Percentiles rank a stretch among this genome's conserved stretches.
Evolutionary conservation across 345 rosid genomes (phyloP).

Genomic region (Moricandia moricandioides): DNA sequence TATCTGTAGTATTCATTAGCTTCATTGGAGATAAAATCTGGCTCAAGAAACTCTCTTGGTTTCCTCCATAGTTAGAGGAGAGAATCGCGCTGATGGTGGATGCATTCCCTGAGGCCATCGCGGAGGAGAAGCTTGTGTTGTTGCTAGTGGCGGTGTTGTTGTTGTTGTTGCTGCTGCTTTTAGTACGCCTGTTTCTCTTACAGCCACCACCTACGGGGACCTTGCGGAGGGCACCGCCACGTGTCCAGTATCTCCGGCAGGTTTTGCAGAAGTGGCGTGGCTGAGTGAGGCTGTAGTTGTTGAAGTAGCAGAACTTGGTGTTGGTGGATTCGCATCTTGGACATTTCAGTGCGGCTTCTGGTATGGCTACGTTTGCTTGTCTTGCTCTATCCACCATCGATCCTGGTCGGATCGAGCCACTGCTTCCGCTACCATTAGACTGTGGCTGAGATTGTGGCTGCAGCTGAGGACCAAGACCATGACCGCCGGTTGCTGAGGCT

Average conservation of each 20-base stretch:
- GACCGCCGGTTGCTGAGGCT: slow-evolving; percentile 40
- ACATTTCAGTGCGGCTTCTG: slow-evolving; percentile 74
- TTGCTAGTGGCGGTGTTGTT: slow-evolving; percentile 31
- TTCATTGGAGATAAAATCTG: slow-evolving; percentile 45
- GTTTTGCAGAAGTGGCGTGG: slow-evolving; percentile 99
- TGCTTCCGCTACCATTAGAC: slow-evolving; percentile 44
- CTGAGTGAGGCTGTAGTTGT: slow-evolving; percentile 94
- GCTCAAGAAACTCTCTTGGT: slow-evolving; percentile 45
- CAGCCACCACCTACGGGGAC: slow-evolving; percentile 97
- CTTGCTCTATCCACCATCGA: slow-evolving; percentile 96
- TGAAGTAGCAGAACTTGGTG: slow-evolving; percentile 95
- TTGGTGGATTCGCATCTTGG: slow-evolving; percentile 94
- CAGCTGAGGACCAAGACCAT: slow-evolving; percentile 48
- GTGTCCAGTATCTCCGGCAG: slow-evolving; percentile 96
- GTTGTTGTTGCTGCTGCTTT: slow-evolving; percentile 45
- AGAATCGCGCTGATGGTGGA: slow-evolving; percentile 35
- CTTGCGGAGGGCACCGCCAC: slow-evolving; percentile 83
- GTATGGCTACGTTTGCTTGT: slow-evolving; percentile 74
- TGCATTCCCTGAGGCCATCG: slow-evolving; percentile 17
- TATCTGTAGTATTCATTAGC: slow-evolving; percentile 27
- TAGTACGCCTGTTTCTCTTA: slow-evolving; percentile 80
- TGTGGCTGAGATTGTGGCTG: slow-evolving; percentile 53
- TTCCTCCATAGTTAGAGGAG: slow-evolving; percentile 33
- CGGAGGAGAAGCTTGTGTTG: slow-evolving; percentile 25
- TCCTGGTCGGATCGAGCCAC: slow-evolving; percentile 71